A percentile compares a stretch with the other conserved stretches of the same genome.
These are phyloP conservation scores for Phoma herbarum DNA, from an alignment of 2,329 filamentous ascomycete species.

Conservation along the genomic window DNA sequence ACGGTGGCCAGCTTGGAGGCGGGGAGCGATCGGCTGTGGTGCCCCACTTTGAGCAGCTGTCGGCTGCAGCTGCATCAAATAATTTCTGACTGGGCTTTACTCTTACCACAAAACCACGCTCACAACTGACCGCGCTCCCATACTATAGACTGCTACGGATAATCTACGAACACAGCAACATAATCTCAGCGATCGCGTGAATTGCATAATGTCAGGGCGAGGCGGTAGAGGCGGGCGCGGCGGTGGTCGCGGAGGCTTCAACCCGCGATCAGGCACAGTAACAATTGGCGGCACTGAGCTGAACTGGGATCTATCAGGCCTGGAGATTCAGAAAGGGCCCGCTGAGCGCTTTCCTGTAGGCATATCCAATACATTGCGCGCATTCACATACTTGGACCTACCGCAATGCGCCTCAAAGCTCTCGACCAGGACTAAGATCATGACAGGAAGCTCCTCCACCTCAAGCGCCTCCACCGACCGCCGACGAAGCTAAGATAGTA, in stretches of 20 bases:
- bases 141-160: background rate
- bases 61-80: slow-evolving; percentile 22
- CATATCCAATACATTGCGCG: slow-evolving; percentile 10
- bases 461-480: slow-evolving; percentile 52
- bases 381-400: slow-evolving; percentile 3
- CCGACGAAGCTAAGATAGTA: slow-evolving; percentile 58
- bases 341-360: slow-evolving; percentile 54
- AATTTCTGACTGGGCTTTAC: slow-evolving; percentile 22
- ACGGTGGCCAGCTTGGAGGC: slow-evolving; percentile 19
- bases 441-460: slow-evolving; percentile 46
- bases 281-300: slow-evolving; percentile 56
- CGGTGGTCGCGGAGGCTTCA: slow-evolving; percentile 42
- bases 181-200: background rate
- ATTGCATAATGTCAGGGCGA: slow-evolving; percentile 29
- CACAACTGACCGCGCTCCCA: background rate
- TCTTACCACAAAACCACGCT: slow-evolving; percentile 7
- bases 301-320: slow-evolving; percentile 53
- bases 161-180: background rate
- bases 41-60: slow-evolving; percentile 33
- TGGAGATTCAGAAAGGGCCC: slow-evolving; percentile 52
- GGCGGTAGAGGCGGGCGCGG: slow-evolving; percentile 47
- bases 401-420: slow-evolving; percentile 11
- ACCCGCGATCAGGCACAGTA: slow-evolving; percentile 44
- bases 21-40: slow-evolving; percentile 22
- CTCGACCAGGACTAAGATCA: slow-evolving; percentile 31